A percentile compares a stretch with the other conserved stretches of the same genome.
Conservation (phyloP, 208 protist species). For the Herpetomonas samuelpessoai region DNA sequence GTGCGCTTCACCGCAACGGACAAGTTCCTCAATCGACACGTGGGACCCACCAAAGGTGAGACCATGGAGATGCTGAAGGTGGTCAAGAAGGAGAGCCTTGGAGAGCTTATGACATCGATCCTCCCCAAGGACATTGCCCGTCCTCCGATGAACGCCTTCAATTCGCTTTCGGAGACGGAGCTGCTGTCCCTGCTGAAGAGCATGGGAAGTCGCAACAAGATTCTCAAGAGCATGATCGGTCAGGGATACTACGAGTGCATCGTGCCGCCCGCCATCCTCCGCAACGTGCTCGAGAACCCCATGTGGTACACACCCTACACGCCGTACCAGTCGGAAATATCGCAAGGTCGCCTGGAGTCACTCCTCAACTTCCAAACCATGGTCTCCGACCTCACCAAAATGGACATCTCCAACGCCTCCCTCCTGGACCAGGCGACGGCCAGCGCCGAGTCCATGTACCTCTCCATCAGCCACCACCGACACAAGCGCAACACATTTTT, state of each 20-base stretch:
- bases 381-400: constrained; percentile 94
- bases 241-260: constrained; percentile 93
- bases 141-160: constrained; percentile 35
- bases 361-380: constrained; percentile 98
- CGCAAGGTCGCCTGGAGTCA: constrained; percentile 96
- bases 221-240: constrained; percentile 92
- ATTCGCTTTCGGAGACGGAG: constrained; percentile 72
- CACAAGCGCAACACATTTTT: constrained; percentile 63
- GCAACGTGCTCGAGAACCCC: constrained; percentile 98
- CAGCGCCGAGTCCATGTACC: constrained; percentile 62
- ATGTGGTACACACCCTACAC: constrained; percentile 99
- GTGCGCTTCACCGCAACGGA: constrained; percentile 65
- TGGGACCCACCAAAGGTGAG: constrained; percentile 84
- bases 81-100: constrained; percentile 67
- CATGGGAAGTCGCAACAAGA: constrained; percentile 75
- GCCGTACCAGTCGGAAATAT: constrained; percentile 96
- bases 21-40: constrained; percentile 89
- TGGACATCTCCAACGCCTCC: constrained; percentile 96
- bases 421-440: constrained; percentile 94
- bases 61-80: constrained; percentile 86
- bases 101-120: constrained; percentile 71
- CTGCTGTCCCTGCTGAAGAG: constrained; percentile 53
- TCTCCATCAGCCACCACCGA: constrained; percentile 51
- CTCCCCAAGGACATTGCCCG: constrained; percentile 75
- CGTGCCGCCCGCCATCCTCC: constrained; percentile 90